Conservation (phyloP, 495 filamentous ascomycete genomes). For the Alectoria sarmentosa region DNA sequence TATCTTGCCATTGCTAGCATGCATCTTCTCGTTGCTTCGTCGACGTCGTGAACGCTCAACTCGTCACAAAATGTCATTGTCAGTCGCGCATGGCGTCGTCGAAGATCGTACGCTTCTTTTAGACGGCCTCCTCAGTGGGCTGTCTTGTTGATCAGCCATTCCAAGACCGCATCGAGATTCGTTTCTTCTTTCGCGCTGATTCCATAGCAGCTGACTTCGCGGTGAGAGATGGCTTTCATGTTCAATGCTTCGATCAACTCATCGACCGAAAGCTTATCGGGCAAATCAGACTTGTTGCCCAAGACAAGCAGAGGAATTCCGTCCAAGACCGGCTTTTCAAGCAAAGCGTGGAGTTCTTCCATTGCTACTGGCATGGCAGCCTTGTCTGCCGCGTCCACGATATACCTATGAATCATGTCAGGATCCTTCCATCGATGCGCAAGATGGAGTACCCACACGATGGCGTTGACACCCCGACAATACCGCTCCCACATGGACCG, state of each 20-base stretch:
- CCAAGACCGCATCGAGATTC: constrained; percentile 92
- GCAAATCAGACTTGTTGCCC: constrained; percentile 94
- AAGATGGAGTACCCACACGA: constrained; percentile 53
- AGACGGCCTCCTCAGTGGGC: constrained; percentile 14
- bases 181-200: constrained; percentile 99
- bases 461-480: constrained; percentile 94
- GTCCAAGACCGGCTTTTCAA: constrained; percentile 76
- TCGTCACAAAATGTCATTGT: constrained; percentile 14
- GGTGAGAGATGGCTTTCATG: constrained; percentile 78
- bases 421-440: constrained; percentile 1
- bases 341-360: constrained; percentile 84
- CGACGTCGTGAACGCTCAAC: constrained; percentile 28
- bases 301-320: constrained; percentile 94
- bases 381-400: constrained; percentile 85
- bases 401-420: constrained; percentile 55
- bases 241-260: constrained; percentile 91
- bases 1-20: constrained; percentile 25
- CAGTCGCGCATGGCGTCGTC: constrained; percentile 17
- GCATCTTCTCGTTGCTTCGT: constrained; percentile 32
- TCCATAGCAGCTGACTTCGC: constrained; percentile 97
- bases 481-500: constrained; percentile 99
- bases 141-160: constrained; percentile 78
- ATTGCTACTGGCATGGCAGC: constrained; percentile 76
- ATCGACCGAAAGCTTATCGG: constrained; percentile 81
- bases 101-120: constrained; percentile 8